phyloP scores from a whole-genome alignment of 176 grass and related monocot species.

The Aechmea fasciata region DNA sequence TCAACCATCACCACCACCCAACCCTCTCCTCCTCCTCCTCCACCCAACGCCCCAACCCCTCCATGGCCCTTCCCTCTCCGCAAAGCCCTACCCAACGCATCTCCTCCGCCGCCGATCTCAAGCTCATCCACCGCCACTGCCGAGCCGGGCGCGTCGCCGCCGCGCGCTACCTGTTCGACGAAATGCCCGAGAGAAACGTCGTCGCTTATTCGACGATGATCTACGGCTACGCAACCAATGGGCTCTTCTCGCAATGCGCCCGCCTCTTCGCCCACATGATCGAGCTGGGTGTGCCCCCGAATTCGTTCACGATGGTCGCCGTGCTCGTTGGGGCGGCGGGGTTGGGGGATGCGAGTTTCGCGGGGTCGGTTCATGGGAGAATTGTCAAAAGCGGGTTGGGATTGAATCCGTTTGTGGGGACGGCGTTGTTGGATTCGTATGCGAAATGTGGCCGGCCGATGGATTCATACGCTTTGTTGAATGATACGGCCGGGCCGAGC shows the following conservation, averaged over 20 bases:
- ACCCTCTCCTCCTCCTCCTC: background rate
- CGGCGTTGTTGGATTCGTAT: conserved; percentile 52
- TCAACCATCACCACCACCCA: background rate
- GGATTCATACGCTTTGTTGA: conserved; percentile 32
- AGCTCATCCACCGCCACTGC: background rate
- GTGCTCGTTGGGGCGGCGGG: conserved; percentile 21
- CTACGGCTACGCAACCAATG: conserved; percentile 22
- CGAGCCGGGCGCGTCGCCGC: background rate
- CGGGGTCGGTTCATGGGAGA: conserved; percentile 43
- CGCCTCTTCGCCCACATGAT: conserved; percentile 34
- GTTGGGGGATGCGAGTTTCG: conserved; percentile 18
- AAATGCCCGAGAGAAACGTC: conserved; percentile 33
- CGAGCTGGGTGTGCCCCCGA: conserved; percentile 28
- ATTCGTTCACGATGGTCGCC: conserved; percentile 57
- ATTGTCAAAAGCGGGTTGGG: conserved; percentile 34
- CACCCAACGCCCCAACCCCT: background rate
- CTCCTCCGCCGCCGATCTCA: background rate
- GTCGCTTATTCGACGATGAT: conserved; percentile 40
- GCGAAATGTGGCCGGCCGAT: conserved; percentile 34
- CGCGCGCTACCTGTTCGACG: conserved; percentile 25
- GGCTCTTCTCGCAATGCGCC: conserved; percentile 21
- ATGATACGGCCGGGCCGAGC: conserved; percentile 26
- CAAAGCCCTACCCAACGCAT: background rate
- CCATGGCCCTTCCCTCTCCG: background rate
- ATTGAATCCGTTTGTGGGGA: conserved; percentile 38